Evolutionary conservation across 23 red algal species (phyloP), one percentile per base, ranked within the genome.

Genomic region (Gracilaria gracilis): DNA sequence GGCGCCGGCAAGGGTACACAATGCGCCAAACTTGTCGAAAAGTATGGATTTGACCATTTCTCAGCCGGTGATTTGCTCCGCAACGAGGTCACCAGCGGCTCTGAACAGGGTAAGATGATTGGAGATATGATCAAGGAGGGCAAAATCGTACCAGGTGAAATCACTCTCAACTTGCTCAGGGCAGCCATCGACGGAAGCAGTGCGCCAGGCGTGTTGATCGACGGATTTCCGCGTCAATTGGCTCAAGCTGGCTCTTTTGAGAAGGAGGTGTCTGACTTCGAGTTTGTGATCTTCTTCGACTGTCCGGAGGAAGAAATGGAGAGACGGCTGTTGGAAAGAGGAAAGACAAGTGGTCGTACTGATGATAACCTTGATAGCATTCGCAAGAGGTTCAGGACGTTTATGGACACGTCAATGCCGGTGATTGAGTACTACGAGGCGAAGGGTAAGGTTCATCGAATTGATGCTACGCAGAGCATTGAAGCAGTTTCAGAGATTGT

Each of bases 1-100:
- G 97, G 97, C 50, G 75, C 86, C 55, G 97, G 97, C 34, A 99
- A 99, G 86, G 97, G 97, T 15, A 99, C 97, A 20, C 97, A 99
- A 81, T 96, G 97, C 84, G 85, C 83, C 53, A 81, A 66, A 12
- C 62, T 99, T 25, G 97, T 99, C 12, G 71, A 91, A 6, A 92
- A 91, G 36, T 89, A 95, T 33, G 80, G 88, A 58, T 85, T 89
- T 47, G 88, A 79, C 66, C 97, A 99, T 64, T 79, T 99, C 24
- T 99, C 97, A 20, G 97, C 97, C 11, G 97, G 97, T 35, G 97
- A 99, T 73, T 87, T 99, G 73, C 93, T 99, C 11, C 89, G 97
- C 25, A 88, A 73, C 25, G 97, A 99, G 89, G 86, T 99, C 21
- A 33, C 59, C 4, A 84, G 83, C 16, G 95, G 89, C 39, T 94